Evolutionary conservation across 2,329 filamentous ascomycete species (phyloP).

Genomic region (Cytospora piceae): DNA sequence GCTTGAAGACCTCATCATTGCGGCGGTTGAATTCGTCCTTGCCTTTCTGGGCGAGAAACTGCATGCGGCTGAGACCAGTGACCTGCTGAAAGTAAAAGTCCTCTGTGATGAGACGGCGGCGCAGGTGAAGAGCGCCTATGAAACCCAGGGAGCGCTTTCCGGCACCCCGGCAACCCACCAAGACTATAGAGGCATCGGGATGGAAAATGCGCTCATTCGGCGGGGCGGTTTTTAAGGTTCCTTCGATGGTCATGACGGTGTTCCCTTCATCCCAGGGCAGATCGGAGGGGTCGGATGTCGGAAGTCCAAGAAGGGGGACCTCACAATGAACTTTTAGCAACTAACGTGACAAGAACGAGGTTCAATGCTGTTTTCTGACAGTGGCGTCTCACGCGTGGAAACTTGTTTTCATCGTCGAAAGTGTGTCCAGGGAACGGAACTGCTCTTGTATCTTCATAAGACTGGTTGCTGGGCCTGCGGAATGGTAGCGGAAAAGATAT

Average conservation of each 20-base stretch:
- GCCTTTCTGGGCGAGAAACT: conserved; percentile 65
- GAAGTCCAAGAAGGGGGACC: not conserved
- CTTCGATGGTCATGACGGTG: conserved; percentile 36
- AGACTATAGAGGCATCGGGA: conserved; percentile 67
- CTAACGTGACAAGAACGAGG: not conserved
- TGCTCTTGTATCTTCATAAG: not conserved
- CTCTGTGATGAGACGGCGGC: conserved; percentile 68
- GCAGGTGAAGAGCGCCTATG: conserved; percentile 70
- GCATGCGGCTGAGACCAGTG: conserved; percentile 62
- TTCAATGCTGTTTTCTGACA: not conserved
- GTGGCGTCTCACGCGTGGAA: not conserved
- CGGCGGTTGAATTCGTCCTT: conserved; percentile 63
- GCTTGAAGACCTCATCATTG: conserved; percentile 64
- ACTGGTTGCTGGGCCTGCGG: not conserved
- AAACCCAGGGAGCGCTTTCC: conserved; percentile 75
- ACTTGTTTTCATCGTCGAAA: conserved; percentile 1
- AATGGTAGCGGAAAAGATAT: conserved; percentile 29
- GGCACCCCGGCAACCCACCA: conserved; percentile 71
- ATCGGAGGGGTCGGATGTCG: conserved; percentile 4
- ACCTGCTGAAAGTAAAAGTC: conserved; percentile 69
- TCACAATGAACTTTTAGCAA: not conserved
- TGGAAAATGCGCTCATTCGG: conserved; percentile 52
- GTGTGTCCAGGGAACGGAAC: not conserved
- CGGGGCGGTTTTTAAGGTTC: conserved; percentile 36
- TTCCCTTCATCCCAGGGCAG: conserved; percentile 18